phyloP scores from a whole-genome alignment of 2,329 filamentous ascomycete genomes.

The Lachnellula hyalina region DNA sequence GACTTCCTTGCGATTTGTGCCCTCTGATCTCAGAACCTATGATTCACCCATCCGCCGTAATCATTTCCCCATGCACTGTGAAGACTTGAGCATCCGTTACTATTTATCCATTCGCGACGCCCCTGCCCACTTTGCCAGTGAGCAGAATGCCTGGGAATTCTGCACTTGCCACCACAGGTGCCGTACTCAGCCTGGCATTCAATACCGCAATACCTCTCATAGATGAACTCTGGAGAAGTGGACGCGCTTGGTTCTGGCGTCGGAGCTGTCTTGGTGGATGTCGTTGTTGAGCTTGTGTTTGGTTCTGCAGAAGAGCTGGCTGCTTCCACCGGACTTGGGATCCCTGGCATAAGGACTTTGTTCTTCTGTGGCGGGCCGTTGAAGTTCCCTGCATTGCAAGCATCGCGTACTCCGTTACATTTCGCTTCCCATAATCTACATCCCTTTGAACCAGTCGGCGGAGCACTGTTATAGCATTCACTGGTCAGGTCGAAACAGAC shows the following conservation, averaged over 20 bases:
- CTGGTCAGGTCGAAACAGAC: conserved; percentile 55
- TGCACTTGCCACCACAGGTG: background rate
- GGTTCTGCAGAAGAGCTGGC: background rate
- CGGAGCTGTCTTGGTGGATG: background rate
- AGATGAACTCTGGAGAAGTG: too few relatives aligned
- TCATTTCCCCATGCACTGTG: too few relatives aligned
- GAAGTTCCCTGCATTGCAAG: conserved; percentile 40
- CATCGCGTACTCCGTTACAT: conserved; percentile 46
- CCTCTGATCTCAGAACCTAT: too few relatives aligned
- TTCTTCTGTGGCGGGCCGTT: conserved; percentile 44
- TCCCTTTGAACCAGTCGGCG: conserved; percentile 52
- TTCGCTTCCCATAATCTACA: conserved; percentile 60
- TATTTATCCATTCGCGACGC: too few relatives aligned
- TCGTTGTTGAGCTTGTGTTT: background rate
- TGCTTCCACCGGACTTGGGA: background rate
- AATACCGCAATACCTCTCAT: background rate
- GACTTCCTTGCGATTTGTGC: too few relatives aligned
- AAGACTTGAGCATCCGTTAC: too few relatives aligned
- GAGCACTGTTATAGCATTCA: conserved; percentile 53
- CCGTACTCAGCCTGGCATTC: background rate
- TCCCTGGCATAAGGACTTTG: conserved; percentile 31
- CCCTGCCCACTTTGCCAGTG: too few relatives aligned
- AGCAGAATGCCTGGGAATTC: too few relatives aligned
- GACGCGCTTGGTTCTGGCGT: background rate
- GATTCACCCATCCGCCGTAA: too few relatives aligned